Percentiles rank a stretch among this genome's conserved stretches.
Evolutionary conservation across 1,139 yeast species (phyloP).

Genomic region (Meyerozyma guilliermondii): DNA sequence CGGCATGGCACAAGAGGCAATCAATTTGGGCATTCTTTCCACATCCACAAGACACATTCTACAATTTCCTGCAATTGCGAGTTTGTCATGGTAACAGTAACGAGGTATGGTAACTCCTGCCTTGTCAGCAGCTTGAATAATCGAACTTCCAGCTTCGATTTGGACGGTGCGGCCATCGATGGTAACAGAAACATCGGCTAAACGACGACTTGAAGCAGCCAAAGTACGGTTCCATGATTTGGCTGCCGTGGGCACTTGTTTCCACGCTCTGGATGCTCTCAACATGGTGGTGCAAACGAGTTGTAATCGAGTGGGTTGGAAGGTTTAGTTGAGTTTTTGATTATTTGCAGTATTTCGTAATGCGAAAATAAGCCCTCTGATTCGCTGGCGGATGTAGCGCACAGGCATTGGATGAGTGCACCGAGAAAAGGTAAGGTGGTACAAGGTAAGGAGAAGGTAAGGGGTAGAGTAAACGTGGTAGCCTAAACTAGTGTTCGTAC

Average conservation of each 20-base stretch:
- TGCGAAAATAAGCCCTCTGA: conserved; percentile 25
- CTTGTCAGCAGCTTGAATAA: conserved; percentile 87
- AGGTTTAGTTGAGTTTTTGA: neutral
- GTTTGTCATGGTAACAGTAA: conserved; percentile 87
- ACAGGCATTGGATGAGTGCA: neutral
- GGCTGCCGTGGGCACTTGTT: neutral
- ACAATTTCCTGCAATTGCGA: conserved; percentile 92
- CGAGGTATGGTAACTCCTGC: conserved; percentile 88
- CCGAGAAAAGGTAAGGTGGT: neutral
- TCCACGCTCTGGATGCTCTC: conserved; percentile 17
- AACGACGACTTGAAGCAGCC: conserved; percentile 11
- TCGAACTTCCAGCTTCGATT: conserved; percentile 83
- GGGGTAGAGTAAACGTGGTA: too few relatives aligned
- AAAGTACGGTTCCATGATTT: conserved; percentile 2
- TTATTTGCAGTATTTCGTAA: conserved; percentile 3
- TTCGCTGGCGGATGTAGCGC: conserved; percentile 21
- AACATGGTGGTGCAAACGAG: conserved; percentile 8
- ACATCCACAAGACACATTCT: conserved; percentile 92
- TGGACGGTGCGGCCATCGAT: conserved; percentile 74
- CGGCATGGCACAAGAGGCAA: conserved; percentile 90
- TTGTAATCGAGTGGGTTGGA: neutral
- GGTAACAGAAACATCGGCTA: conserved; percentile 67
- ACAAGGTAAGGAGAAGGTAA: too few relatives aligned
- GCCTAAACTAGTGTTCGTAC: too few relatives aligned
- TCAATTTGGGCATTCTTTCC: conserved; percentile 85